Base-by-base conservation (phyloP, 306 rosid genomes). In the Glycine latifolia region DNA sequence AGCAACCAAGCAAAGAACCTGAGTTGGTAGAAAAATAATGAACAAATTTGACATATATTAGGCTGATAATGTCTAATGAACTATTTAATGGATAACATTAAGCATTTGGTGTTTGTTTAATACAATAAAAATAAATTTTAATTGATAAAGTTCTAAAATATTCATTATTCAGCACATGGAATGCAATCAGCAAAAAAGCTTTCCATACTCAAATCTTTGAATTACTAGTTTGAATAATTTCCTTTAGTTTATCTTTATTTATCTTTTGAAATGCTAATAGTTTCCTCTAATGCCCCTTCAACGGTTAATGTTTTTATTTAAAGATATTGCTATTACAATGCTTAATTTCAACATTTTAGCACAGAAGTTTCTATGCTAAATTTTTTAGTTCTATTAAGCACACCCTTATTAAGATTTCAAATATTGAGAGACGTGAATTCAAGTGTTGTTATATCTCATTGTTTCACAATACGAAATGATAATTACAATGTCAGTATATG, bases 1-100 rank as follows among this genome's bases (percentile, higher is more conserved):
- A 72, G 98, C 94, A 85, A 94, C 90, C 81, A 94, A 84, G 83
- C 95, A 94, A 44, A 94, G 84, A 87, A 94, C 95, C 98, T 94
- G 89, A 81, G 73, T 74, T 75, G 49, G 86, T 26, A n/a, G 44
- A 78, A 66, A 74, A 79, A 69, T 12, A 44, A 63, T 50, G 11
- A 63, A 56, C 55, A 79, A 67, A 31, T 13, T 72, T 15, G 41
- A 35, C 71, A 60, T n/a, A 26, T 26, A 49, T 61, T 15, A 49
- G 84, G 87, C 2, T 33, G 55, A 71, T 48, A 81, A 55, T 77
- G 41, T 61, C 26, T 49, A 10, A 59, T n/a, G 31, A 69, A 6
- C 35, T 33, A 71, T 31, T 56, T 46, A 56, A 58, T n/a, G 37
- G 75, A 43, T 47, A 41, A 16, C 8, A 33, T 62, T 33, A 33